Evolutionary conservation across 192 early-diverging fungal species (phyloP).

Genomic region (Backusella westeae): DNA sequence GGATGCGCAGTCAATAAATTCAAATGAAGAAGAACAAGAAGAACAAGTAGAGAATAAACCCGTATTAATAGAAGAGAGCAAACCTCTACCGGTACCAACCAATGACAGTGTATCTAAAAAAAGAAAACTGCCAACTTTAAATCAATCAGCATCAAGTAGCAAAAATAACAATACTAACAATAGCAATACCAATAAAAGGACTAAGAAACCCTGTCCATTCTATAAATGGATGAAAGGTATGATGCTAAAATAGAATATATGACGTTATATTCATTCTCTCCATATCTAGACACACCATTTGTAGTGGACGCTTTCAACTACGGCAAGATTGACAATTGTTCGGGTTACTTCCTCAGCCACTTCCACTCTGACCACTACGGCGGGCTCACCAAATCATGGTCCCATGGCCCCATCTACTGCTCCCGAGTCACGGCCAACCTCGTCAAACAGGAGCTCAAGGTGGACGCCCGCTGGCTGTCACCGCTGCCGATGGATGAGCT

Average conservation of each 20-base stretch:
- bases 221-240: conserved; percentile 12
- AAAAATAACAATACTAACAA: neutral
- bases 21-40: neutral
- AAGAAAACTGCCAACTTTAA: neutral
- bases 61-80: neutral
- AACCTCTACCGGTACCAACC: neutral
- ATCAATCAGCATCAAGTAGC: neutral
- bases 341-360: conserved; percentile 87
- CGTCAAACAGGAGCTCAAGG: conserved; percentile 61
- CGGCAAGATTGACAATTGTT: conserved; percentile 68
- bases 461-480: conserved; percentile 54
- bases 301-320: conserved; percentile 92
- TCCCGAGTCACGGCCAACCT: conserved; percentile 84
- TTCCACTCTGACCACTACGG: conserved; percentile 95
- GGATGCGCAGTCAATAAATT: neutral
- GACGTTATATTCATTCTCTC: neutral
- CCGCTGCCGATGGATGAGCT: conserved; percentile 68
- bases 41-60: neutral
- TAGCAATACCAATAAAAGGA: neutral
- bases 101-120: neutral
- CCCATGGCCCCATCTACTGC: conserved; percentile 84
- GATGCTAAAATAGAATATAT: too few relatives aligned
- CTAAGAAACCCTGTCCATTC: neutral
- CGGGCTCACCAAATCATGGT: conserved; percentile 63
- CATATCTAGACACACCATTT: conserved; percentile 58